A percentile compares a stretch with the other conserved stretches of the same genome.
phyloP scores from a whole-genome alignment of 1,284 basidiomycete genomes.

The Papiliotrema fonsecae region DNA sequence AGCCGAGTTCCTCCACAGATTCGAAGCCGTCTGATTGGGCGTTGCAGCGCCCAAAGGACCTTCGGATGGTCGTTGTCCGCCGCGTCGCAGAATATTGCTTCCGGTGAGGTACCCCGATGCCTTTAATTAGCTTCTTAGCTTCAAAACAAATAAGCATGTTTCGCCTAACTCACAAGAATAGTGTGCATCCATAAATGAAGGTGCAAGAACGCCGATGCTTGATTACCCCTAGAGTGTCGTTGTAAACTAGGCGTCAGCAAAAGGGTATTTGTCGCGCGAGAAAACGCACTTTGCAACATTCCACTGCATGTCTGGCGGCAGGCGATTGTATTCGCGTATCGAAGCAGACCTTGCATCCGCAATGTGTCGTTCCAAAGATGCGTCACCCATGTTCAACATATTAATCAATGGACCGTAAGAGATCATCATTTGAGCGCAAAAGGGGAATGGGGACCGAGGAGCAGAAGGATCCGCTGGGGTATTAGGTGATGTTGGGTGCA shows the following conservation, averaged over 20 bases:
- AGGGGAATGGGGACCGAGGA: conserved; percentile 21
- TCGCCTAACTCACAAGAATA: conserved; percentile 13
- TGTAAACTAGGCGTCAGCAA: conserved; percentile 14
- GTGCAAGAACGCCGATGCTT: conserved; percentile 18
- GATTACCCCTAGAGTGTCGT: conserved; percentile 11
- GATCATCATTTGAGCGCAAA: conserved; percentile 24
- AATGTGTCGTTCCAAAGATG: conserved; percentile 4
- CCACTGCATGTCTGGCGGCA: conserved; percentile 30
- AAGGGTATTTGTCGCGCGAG: not conserved
- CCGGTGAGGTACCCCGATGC: conserved; percentile 16
- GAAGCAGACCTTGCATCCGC: conserved; percentile 11
- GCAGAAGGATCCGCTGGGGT: not conserved
- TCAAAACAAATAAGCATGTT: not conserved
- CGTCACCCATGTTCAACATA: conserved; percentile 18
- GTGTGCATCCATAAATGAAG: conserved; percentile 32
- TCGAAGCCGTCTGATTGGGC: conserved; percentile 5
- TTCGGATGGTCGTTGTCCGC: not conserved
- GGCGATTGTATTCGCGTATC: conserved; percentile 21
- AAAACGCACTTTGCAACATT: conserved; percentile 25
- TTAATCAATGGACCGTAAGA: conserved; percentile 24
- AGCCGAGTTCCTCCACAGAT: conserved; percentile 20
- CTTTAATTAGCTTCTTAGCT: too few species aligned
- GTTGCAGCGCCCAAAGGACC: not conserved
- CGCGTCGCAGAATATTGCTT: conserved; percentile 6
- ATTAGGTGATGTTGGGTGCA: not conserved